Evolutionary conservation across 495 filamentous ascomycete species (phyloP).

Genomic region (Hypoxylon intermedium): DNA sequence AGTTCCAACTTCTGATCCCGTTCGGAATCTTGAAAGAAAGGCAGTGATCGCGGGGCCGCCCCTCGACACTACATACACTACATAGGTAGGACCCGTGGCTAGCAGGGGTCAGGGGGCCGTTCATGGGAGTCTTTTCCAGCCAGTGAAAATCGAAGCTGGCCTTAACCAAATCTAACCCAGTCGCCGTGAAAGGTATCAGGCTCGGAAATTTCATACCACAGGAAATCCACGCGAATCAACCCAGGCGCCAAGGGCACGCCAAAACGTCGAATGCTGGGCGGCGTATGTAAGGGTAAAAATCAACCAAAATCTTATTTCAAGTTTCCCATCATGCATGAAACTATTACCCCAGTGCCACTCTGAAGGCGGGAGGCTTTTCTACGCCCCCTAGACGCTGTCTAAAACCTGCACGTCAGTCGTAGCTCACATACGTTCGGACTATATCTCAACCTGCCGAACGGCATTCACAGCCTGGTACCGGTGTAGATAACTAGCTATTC

Average conservation of each 20-base stretch:
- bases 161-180: constrained; percentile 30
- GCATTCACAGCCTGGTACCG: constrained; percentile 28
- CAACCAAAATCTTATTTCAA: constrained; percentile 26
- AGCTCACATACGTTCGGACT: constrained; percentile 36
- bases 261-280: constrained; percentile 20
- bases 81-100: constrained; percentile 23
- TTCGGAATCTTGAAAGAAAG: constrained; percentile 31
- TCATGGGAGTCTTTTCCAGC: constrained; percentile 32
- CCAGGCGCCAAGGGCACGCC: constrained; percentile 17
- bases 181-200: constrained; percentile 31
- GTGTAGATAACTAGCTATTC: constrained; percentile 3
- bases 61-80: too few species aligned
- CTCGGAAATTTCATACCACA: constrained; percentile 36
- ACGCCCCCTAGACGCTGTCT: constrained; percentile 11
- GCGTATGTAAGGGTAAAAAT: constrained; percentile 12
- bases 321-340: constrained; percentile 31
- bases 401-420: constrained; percentile 31
- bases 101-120: constrained; percentile 23
- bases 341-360: constrained; percentile 25
- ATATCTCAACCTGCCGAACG: constrained; percentile 34
- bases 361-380: constrained; percentile 29
- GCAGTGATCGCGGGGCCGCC: constrained; percentile 34
- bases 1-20: constrained; percentile 31
- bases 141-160: constrained; percentile 32
- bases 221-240: constrained; percentile 30